Evolutionary conservation across 495 filamentous ascomycete species (phyloP).

Genomic region (Penicillium argentinense): DNA sequence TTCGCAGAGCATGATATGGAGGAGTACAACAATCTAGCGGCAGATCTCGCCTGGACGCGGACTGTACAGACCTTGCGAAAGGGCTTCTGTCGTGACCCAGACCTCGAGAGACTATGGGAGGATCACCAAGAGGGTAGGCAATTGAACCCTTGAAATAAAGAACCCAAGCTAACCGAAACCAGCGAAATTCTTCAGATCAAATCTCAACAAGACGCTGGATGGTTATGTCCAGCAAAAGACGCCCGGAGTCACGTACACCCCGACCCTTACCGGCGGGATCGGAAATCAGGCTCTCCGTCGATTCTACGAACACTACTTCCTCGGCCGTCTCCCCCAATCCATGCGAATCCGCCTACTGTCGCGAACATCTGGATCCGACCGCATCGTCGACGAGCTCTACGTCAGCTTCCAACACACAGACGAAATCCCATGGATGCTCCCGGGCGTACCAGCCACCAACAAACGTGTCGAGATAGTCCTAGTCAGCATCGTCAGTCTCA

Average conservation of each 20-base stretch:
- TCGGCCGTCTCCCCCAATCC: slow-evolving; percentile 66
- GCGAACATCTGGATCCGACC: slow-evolving; percentile 62
- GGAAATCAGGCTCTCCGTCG: slow-evolving; percentile 62
- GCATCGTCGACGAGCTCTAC: slow-evolving; percentile 61
- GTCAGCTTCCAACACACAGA: slow-evolving; percentile 68
- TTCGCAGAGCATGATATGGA: slow-evolving; percentile 59
- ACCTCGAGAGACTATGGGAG: slow-evolving; percentile 61
- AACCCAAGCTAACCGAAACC: background rate
- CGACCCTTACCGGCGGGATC: slow-evolving; percentile 70
- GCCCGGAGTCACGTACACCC: slow-evolving; percentile 56
- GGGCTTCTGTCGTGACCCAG: slow-evolving; percentile 58
- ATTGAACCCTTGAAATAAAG: background rate
- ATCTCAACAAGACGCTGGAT: slow-evolving; percentile 49
- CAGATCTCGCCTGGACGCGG: slow-evolving; percentile 56
- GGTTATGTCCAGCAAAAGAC: slow-evolving; percentile 50
- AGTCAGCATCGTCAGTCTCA: slow-evolving; percentile 71
- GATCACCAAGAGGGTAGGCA: slow-evolving; percentile 55
- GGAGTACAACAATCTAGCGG: slow-evolving; percentile 52
- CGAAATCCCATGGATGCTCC: slow-evolving; percentile 77
- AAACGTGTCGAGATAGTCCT: slow-evolving; percentile 68
- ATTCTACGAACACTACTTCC: slow-evolving; percentile 77
- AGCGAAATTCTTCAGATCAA: slow-evolving; percentile 50
- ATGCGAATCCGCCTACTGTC: slow-evolving; percentile 69
- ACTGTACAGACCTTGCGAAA: slow-evolving; percentile 49
- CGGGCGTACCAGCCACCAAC: slow-evolving; percentile 71